A percentile compares a stretch with the other conserved stretches of the same genome.
Evolutionary conservation across 352 stramenopile genomes (phyloP).

Genomic region (Globisporangium acanthophoron): DNA sequence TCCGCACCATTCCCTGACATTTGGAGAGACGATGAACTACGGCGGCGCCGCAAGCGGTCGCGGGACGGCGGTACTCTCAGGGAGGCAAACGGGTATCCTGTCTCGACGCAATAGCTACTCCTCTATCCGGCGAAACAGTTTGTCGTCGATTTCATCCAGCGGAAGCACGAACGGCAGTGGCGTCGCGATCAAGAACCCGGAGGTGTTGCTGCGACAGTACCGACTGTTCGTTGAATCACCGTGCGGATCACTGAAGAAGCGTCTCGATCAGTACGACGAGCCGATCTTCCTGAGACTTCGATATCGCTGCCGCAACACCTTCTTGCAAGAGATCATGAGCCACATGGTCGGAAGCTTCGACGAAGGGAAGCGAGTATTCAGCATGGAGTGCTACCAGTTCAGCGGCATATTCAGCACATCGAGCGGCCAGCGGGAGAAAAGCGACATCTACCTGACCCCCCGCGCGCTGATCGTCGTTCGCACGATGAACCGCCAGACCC

Average conservation of each 20-base stretch:
- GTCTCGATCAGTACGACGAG: conserved; percentile 56
- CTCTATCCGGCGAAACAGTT: conserved; percentile 14
- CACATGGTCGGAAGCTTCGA: conserved; percentile 73
- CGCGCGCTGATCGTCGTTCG: conserved; percentile 58
- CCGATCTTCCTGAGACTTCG: conserved; percentile 61
- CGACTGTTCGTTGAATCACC: conserved; percentile 61
- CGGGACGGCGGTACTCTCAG: conserved; percentile 13
- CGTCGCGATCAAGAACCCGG: conserved; percentile 60
- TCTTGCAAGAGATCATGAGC: conserved; percentile 81
- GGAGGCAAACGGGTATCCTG: conserved; percentile 17
- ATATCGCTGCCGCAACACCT: conserved; percentile 70
- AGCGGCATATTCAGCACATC: conserved; percentile 64
- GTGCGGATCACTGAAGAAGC: conserved; percentile 52
- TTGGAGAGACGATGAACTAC: conserved; percentile 56
- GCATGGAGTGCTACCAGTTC: conserved; percentile 67
- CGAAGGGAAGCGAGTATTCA: conserved; percentile 68
- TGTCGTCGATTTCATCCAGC: conserved; percentile 40
- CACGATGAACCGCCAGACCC: conserved; percentile 59
- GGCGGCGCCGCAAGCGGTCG: conserved; percentile 20
- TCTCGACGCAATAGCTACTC: conserved; percentile 22
- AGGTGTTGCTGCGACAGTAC: conserved; percentile 70
- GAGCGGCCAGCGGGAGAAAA: conserved; percentile 70
- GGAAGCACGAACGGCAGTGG: conserved; percentile 21
- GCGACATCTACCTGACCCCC: conserved; percentile 62
- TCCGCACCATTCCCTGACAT: conserved; percentile 46